Percentiles rank a stretch among this genome's conserved stretches.
Evolutionary conservation across 2,329 filamentous ascomycete genomes (phyloP).

Genomic region (Dactylellina haptotyla): DNA sequence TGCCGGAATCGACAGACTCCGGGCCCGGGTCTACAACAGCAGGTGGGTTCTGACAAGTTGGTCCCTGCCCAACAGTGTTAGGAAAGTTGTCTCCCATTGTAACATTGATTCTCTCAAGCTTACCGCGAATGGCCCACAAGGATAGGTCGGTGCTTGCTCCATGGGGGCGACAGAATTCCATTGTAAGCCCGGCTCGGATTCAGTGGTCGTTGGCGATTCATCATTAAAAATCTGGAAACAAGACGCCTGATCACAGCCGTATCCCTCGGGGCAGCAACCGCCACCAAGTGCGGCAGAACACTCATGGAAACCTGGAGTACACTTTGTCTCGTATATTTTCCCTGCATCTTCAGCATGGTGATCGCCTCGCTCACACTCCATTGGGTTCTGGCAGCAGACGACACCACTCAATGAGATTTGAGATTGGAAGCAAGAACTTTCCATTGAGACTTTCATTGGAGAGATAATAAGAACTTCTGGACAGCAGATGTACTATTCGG

Average conservation of each 20-base stretch:
- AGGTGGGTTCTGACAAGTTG: neutral
- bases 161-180: neutral
- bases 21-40: too few relatives aligned
- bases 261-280: conserved; percentile 35
- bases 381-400: conserved; percentile 30
- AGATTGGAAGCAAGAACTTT: conserved; percentile 33
- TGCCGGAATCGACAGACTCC: neutral
- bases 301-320: conserved; percentile 6
- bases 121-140: conserved; percentile 7
- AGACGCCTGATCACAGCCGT: neutral
- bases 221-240: conserved; percentile 4
- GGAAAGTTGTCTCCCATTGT: neutral
- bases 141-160: conserved; percentile 2
- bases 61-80: neutral
- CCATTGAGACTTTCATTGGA: conserved; percentile 4
- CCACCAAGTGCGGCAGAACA: conserved; percentile 26
- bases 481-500: conserved; percentile 32
- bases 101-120: neutral
- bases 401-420: neutral
- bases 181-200: too few relatives aligned
- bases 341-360: conserved; percentile 9
- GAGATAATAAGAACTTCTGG: conserved; percentile 37
- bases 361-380: conserved; percentile 23
- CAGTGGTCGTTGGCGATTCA: neutral
- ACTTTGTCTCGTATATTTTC: neutral